Conservation (phyloP, 148 eudicot species). For the Nepenthes gracilis region DNA sequence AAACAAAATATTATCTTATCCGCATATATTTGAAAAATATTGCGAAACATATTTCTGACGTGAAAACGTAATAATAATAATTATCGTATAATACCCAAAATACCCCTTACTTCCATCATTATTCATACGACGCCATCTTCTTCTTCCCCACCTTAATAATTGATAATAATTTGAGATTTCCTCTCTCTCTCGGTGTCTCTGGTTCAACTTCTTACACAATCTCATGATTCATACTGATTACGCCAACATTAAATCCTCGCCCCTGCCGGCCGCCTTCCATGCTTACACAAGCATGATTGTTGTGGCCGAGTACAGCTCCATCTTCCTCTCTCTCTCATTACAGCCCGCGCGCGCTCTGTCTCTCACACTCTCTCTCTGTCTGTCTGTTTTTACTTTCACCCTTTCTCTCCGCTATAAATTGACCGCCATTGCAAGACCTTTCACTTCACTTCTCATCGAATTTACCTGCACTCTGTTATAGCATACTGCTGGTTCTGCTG, state of each 20-base stretch:
- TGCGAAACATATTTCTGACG: too few relatives aligned
- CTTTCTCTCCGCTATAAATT: conserved; percentile 26
- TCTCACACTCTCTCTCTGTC: conserved; percentile 2
- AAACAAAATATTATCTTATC: too few relatives aligned
- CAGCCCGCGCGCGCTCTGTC: background rate
- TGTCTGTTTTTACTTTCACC: background rate
- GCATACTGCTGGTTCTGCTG: conserved; percentile 13
- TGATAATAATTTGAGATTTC: background rate
- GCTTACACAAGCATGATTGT: conserved; percentile 90
- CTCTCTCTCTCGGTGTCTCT: background rate
- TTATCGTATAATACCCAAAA: background rate
- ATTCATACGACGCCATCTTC: conserved; percentile 25
- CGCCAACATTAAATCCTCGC: conserved; percentile 25
- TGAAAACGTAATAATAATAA: too few relatives aligned
- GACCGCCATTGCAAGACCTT: conserved; percentile 11
- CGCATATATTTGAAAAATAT: too few relatives aligned
- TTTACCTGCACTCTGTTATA: background rate
- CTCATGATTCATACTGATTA: conserved; percentile 1
- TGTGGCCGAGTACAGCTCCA: conserved; percentile 35
- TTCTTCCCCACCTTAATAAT: background rate
- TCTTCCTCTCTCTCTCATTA: conserved; percentile 13
- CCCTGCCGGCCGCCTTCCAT: conserved; percentile 71
- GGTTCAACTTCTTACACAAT: background rate
- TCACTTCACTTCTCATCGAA: conserved; percentile 1
- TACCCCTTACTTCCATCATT: conserved; percentile 20